Evolutionary conservation across 2,329 filamentous ascomycete genomes (phyloP).

Genomic region (Diaporthe sp.): DNA sequence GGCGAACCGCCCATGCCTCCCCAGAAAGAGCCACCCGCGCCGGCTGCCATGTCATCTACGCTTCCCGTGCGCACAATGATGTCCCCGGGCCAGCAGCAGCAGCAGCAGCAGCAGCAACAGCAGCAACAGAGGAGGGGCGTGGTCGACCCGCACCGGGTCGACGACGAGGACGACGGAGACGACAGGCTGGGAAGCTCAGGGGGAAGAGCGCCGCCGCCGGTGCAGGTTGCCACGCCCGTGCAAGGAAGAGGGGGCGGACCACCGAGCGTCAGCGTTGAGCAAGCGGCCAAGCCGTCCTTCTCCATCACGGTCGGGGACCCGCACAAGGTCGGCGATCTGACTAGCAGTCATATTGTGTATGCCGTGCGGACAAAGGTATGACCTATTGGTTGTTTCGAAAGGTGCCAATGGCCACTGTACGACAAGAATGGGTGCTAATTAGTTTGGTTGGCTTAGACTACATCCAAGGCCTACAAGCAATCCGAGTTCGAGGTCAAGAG

Average conservation of each 20-base stretch:
- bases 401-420: background rate
- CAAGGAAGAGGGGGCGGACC: conserved; percentile 66
- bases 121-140: conserved; percentile 59
- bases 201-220: conserved; percentile 77
- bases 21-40: conserved; percentile 70
- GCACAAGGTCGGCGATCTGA: conserved; percentile 97
- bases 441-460: conserved; percentile 72
- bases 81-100: conserved; percentile 56
- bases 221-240: conserved; percentile 69
- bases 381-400: conserved; percentile 31
- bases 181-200: conserved; percentile 54
- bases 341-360: conserved; percentile 98
- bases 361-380: conserved; percentile 90
- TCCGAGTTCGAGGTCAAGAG: conserved; percentile 94
- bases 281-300: conserved; percentile 93
- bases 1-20: conserved; percentile 74
- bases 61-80: conserved; percentile 72
- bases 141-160: conserved; percentile 75
- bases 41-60: conserved; percentile 36
- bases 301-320: conserved; percentile 94
- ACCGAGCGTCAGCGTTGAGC: conserved; percentile 91
- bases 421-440: conserved; percentile 1
- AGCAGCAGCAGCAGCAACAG: conserved; percentile 51
- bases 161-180: conserved; percentile 78
- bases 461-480: conserved; percentile 94